A percentile compares a stretch with the other conserved stretches of the same genome.
phyloP scores from a whole-genome alignment of 176 grass and related monocot genomes.

The Hsuehochloa calcarea region DNA sequence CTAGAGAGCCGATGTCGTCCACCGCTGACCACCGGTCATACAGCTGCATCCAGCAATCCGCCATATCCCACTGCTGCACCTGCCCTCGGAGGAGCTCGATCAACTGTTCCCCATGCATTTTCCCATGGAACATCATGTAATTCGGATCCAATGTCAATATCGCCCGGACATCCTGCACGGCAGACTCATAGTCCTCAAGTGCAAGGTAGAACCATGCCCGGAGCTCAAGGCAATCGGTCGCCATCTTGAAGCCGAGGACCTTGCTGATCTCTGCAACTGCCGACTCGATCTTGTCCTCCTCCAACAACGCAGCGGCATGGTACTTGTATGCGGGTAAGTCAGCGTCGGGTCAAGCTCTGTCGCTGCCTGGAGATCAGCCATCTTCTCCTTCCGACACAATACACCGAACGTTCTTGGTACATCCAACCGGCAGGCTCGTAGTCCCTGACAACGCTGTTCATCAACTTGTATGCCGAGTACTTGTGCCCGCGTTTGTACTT shows the following conservation, averaged over 20 bases:
- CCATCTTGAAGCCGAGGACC: constrained; percentile 81
- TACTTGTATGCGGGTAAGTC: constrained; percentile 88
- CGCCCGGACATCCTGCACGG: constrained; percentile 70
- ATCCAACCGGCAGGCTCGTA: constrained; percentile 74
- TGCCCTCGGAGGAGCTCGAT: constrained; percentile 69
- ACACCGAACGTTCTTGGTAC: constrained; percentile 81
- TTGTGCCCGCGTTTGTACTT: constrained; percentile 94
- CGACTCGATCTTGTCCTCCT: constrained; percentile 71
- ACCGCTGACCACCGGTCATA: constrained; percentile 92
- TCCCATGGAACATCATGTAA: constrained; percentile 91
- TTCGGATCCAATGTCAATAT: constrained; percentile 70
- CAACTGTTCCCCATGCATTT: constrained; percentile 77
- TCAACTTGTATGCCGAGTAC: constrained; percentile 85
- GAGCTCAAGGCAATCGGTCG: constrained; percentile 75
- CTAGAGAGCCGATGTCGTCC: constrained; percentile 85
- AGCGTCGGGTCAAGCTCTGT: constrained; percentile 76
- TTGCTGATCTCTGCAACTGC: constrained; percentile 74
- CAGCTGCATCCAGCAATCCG: constrained; percentile 97
- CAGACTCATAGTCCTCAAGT: constrained; percentile 58
- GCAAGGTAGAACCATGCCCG: constrained; percentile 82
- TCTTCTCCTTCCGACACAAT: constrained; percentile 81
- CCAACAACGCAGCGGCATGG: constrained; percentile 53
- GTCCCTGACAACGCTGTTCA: constrained; percentile 58
- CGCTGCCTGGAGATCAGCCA: constrained; percentile 55
- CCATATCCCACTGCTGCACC: constrained; percentile 86